Percentiles rank a stretch among this genome's conserved stretches.
Conservation (phyloP, 306 rosid genomes). For the Gastrolobium villosum region DNA sequence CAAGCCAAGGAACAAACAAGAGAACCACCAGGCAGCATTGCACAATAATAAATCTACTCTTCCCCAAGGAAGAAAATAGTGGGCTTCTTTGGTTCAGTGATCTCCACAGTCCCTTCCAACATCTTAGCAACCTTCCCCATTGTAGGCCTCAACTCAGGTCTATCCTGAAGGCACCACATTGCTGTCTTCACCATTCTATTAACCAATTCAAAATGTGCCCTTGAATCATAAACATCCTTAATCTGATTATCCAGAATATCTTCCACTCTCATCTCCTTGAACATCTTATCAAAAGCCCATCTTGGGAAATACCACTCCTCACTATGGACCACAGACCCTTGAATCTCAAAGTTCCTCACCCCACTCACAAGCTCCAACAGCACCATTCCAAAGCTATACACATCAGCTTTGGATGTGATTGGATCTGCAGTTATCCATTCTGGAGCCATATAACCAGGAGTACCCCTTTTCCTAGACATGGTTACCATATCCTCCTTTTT, state of each 20-base stretch:
- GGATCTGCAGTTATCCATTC: slow-evolving; percentile 80
- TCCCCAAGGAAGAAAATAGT: slow-evolving; percentile 75
- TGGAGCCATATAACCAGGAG: slow-evolving; percentile 96
- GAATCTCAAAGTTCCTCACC: slow-evolving; percentile 63
- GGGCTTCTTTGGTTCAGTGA: slow-evolving; percentile 77
- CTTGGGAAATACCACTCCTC: slow-evolving; percentile 88
- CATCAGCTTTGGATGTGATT: slow-evolving; percentile 89
- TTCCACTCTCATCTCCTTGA: slow-evolving; percentile 75
- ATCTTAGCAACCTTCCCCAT: slow-evolving; percentile 99
- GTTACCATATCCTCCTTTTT: slow-evolving; percentile 89
- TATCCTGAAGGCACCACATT: slow-evolving; percentile 93
- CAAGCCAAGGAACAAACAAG: neutral
- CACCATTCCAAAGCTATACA: slow-evolving; percentile 93
- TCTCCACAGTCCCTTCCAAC: slow-evolving; percentile 94
- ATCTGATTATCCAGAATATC: slow-evolving; percentile 80
- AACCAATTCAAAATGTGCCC: slow-evolving; percentile 69
- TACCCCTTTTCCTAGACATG: slow-evolving; percentile 81
- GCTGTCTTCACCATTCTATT: slow-evolving; percentile 92
- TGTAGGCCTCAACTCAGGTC: slow-evolving; percentile 85
- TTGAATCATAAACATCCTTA: slow-evolving; percentile 63
- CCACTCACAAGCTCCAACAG: slow-evolving; percentile 85
- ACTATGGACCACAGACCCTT: slow-evolving; percentile 57
- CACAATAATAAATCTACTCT: slow-evolving; percentile 51
- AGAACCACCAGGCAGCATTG: neutral
- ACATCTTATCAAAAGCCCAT: slow-evolving; percentile 92